Evolutionary conservation across 1,139 yeast genomes (phyloP), one percentile per base, ranked within the genome.

Genomic region (Scheffersomyces stambukii): DNA sequence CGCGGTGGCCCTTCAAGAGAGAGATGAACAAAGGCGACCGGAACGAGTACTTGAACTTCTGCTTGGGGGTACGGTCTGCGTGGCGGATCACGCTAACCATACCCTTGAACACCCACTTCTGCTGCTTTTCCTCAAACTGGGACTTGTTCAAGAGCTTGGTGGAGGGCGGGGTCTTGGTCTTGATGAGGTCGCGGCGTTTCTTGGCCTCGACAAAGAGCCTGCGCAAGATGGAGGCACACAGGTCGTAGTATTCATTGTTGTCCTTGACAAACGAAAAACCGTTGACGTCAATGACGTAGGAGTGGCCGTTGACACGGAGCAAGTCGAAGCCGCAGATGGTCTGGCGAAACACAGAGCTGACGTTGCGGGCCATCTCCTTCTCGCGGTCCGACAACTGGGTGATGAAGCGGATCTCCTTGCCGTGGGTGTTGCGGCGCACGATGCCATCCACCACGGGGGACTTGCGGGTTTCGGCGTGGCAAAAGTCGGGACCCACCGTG

Each of bases 1-100:
- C 96, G 41, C 81, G 85, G 49, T 91, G 95, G 1, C 97, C 98
- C 54, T 91, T 91, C 41, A 93, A 64, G 30, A 93, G 60, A 0
- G 94, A 85, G 28, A 88, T 80, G 48, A 93, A 93, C 8, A 86
- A 70, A 8, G 88, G 89, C 2, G 94, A 80, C 45, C 82, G 80
- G 64, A 93, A 93, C 0, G 96, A 88, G 56, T 86, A 93, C 52
- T 93, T 93, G 65, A 93, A 86, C 53, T 93, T 93, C 58, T 93
- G 98, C 52, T 93, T 93, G n/a, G 98, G 98, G 0, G 98, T 93
- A 53, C 99, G 77, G 54, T 93, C 99, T 4, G 98, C 98, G 57
- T 93, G 99, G 47, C 99, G 77, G 31, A 93, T 81, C 19, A 91
- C 95, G 17, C 83, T 75, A 7, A 91, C 95, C 61, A 84, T 66